Evolutionary conservation across 805 yeast species (phyloP).

Genomic region (Spathaspora arborariae): DNA sequence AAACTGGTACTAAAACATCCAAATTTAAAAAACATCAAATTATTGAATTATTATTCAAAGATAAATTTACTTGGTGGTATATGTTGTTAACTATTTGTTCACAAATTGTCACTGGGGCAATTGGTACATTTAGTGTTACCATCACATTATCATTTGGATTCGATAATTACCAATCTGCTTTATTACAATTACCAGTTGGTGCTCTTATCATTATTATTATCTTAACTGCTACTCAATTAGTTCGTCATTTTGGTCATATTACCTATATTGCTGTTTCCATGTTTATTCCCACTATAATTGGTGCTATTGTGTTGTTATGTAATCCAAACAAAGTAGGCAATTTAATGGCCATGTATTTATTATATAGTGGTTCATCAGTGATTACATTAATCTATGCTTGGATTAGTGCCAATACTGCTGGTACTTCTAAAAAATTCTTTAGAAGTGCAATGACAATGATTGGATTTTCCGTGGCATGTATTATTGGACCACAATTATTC

Average conservation of each 20-base stretch:
- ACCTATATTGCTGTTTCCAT: slow-evolving; percentile 23
- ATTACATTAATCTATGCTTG: slow-evolving; percentile 58
- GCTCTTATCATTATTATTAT: slow-evolving; percentile 39
- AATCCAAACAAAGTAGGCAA: slow-evolving; percentile 40
- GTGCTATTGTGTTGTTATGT: slow-evolving; percentile 41
- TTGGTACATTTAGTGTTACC: slow-evolving; percentile 50
- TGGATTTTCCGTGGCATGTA: slow-evolving; percentile 63
- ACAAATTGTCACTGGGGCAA: slow-evolving; percentile 49
- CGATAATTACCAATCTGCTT: slow-evolving; percentile 39
- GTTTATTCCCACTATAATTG: slow-evolving; percentile 32
- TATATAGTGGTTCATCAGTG: slow-evolving; percentile 54
- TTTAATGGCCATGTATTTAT: slow-evolving; percentile 45
- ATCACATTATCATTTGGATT: slow-evolving; percentile 53
- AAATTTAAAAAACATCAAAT: slow-evolving; percentile 44
- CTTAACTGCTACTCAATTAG: slow-evolving; percentile 27
- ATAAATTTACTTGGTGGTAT: slow-evolving; percentile 49
- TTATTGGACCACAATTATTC: slow-evolving; percentile 69
- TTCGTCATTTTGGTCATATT: slow-evolving; percentile 23
- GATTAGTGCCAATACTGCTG: slow-evolving; percentile 65
- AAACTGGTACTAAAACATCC: slow-evolving; percentile 50
- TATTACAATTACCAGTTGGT: slow-evolving; percentile 58
- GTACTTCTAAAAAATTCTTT: slow-evolving; percentile 68
- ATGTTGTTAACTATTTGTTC: slow-evolving; percentile 42
- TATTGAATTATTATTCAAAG: slow-evolving; percentile 42
- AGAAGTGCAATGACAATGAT: slow-evolving; percentile 57